Percentiles rank a stretch among this genome's conserved stretches.
Conservation (phyloP, 768 basidiomycete species). For the Russula abietina region DNA sequence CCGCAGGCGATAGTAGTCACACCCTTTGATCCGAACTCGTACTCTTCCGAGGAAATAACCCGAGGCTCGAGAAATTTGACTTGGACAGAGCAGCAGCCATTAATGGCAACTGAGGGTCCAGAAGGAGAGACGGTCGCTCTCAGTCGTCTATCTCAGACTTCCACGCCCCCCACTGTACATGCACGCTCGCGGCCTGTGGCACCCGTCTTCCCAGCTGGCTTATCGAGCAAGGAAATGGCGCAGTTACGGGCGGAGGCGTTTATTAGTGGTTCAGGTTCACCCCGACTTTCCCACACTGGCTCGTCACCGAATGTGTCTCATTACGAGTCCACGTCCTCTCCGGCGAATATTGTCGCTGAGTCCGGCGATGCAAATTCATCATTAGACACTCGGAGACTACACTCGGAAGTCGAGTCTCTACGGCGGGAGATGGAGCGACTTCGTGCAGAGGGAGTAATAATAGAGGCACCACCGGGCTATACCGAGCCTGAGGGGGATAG, state of each 20-base stretch:
- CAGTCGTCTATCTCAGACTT: neutral
- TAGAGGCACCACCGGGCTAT: conserved; percentile 27
- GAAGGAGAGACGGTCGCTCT: neutral
- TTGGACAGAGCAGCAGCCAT: neutral
- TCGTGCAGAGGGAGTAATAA: conserved; percentile 26
- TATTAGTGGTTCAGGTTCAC: too few species aligned
- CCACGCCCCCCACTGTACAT: too few species aligned
- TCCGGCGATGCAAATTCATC: neutral
- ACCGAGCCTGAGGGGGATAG: too few species aligned
- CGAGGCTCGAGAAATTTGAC: neutral
- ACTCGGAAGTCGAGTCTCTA: conserved; percentile 30
- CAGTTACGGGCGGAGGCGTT: neutral
- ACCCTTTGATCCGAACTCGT: neutral
- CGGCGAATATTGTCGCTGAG: neutral
- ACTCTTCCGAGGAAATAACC: neutral
- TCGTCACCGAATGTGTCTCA: neutral
- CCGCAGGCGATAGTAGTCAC: neutral
- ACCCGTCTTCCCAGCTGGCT: conserved; percentile 1
- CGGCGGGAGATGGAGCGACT: conserved; percentile 28
- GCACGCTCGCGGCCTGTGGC: neutral
- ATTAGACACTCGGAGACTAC: neutral
- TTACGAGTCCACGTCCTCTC: neutral
- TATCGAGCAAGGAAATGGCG: conserved; percentile 14
- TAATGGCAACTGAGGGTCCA: neutral
- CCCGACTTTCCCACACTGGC: neutral